These are phyloP conservation scores for Exophiala dermatitidis DNA, from an alignment of 2,329 filamentous ascomycete genomes.

Conservation along the genomic window DNA sequence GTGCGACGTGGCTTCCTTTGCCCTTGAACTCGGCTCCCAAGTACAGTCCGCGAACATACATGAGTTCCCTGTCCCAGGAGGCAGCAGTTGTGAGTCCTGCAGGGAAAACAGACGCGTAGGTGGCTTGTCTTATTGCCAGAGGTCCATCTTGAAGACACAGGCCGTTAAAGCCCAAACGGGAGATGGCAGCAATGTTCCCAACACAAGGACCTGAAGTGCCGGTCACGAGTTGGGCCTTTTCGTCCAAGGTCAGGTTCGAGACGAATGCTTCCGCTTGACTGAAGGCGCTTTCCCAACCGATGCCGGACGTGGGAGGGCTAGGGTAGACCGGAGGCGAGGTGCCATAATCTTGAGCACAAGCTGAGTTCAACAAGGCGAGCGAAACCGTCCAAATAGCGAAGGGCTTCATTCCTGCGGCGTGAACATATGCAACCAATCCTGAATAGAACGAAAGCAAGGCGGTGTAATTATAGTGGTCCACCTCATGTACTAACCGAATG, in stretches of 20 bases:
- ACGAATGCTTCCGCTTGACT: constrained; percentile 36
- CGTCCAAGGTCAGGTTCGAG: constrained; percentile 36
- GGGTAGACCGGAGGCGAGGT: constrained; percentile 22
- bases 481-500: neutral
- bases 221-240: constrained; percentile 38
- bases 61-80: constrained; percentile 35
- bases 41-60: constrained; percentile 29
- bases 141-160: constrained; percentile 29
- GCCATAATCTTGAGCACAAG: constrained; percentile 11
- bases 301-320: constrained; percentile 23
- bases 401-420: neutral
- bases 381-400: constrained; percentile 7
- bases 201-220: constrained; percentile 31
- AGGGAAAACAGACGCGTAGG: constrained; percentile 27
- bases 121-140: constrained; percentile 21
- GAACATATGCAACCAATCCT: neutral
- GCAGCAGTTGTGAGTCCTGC: constrained; percentile 33
- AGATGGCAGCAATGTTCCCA: constrained; percentile 31
- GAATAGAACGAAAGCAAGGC: neutral
- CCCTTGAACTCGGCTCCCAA: constrained; percentile 37
- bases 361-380: constrained; percentile 3
- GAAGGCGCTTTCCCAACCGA: constrained; percentile 35
- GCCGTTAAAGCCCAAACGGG: constrained; percentile 31
- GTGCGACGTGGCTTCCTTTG: constrained; percentile 38
- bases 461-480: neutral